phyloP scores from a whole-genome alignment of 305 asterid genomes.

The Andrographis paniculata region DNA sequence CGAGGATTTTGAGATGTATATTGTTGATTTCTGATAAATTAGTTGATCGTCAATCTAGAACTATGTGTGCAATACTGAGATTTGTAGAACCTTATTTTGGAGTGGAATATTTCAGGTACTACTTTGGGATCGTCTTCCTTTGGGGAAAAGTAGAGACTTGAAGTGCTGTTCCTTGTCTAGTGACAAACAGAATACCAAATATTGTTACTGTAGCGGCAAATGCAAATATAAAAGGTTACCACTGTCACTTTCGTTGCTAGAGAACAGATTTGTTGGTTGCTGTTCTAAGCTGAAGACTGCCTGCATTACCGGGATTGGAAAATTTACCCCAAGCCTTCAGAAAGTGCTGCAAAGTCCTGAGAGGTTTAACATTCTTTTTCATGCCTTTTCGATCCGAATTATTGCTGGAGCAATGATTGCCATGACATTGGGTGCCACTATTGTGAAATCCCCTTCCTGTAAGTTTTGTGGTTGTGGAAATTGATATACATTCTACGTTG shows the following conservation, averaged over 20 bases:
- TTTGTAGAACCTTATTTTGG: too few relatives aligned
- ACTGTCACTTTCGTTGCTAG: slow-evolving; percentile 28
- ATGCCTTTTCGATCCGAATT: slow-evolving; percentile 31
- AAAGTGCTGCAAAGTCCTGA: slow-evolving; percentile 26
- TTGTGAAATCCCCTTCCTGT: slow-evolving; percentile 56
- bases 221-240: slow-evolving; percentile 18
- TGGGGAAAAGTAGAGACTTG: slow-evolving; percentile 22
- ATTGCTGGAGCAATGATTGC: slow-evolving; percentile 59
- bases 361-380: slow-evolving; percentile 22
- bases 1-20: slow-evolving; percentile 1
- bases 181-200: slow-evolving; percentile 22
- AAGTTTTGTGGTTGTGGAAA: slow-evolving; percentile 23
- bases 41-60: slow-evolving; percentile 1
- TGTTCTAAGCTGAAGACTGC: slow-evolving; percentile 25
- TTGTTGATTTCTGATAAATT: neutral
- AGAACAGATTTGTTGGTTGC: slow-evolving; percentile 24
- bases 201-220: slow-evolving; percentile 22
- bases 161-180: slow-evolving; percentile 25
- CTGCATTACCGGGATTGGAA: slow-evolving; percentile 24
- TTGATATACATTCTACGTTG: neutral
- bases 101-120: slow-evolving; percentile 41
- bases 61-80: too few relatives aligned
- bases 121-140: slow-evolving; percentile 31
- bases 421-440: slow-evolving; percentile 54
- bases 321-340: slow-evolving; percentile 23